These are phyloP conservation scores for Claviceps spartinae DNA, from an alignment of 2,329 filamentous ascomycete species.

Conservation along the genomic window DNA sequence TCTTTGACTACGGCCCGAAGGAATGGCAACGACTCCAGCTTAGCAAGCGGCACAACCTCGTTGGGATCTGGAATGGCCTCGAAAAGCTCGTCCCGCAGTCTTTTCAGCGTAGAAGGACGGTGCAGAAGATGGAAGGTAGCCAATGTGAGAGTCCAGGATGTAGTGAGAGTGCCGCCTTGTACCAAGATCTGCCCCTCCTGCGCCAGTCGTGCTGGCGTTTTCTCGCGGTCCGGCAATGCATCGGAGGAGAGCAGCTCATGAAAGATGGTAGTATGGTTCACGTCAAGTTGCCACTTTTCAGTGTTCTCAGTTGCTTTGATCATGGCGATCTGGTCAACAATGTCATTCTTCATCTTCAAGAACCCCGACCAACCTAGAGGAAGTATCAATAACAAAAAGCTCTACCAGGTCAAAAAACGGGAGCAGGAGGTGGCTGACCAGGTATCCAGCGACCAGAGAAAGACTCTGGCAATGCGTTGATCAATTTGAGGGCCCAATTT, in stretches of 20 bases:
- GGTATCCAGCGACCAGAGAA: constrained; percentile 22
- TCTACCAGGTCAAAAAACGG: background rate
- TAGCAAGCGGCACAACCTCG: constrained; percentile 14
- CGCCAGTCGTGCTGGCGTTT: constrained; percentile 19
- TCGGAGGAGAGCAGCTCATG: constrained; percentile 19
- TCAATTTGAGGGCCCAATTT: constrained; percentile 20
- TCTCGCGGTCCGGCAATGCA: constrained; percentile 20
- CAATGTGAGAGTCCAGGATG: constrained; percentile 22
- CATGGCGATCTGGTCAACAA: constrained; percentile 21
- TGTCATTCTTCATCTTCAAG: constrained; percentile 25
- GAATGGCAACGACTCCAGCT: constrained; percentile 26
- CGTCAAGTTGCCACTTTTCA: constrained; percentile 20
- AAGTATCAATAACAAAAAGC: constrained; percentile 8
- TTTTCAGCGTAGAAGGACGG: constrained; percentile 16
- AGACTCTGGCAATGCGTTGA: constrained; percentile 22
- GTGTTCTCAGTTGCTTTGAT: constrained; percentile 22
- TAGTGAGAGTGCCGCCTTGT: constrained; percentile 27
- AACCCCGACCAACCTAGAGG: constrained; percentile 22
- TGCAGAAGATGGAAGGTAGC: constrained; percentile 23
- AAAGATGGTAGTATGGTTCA: constrained; percentile 23
- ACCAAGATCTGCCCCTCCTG: constrained; percentile 27
- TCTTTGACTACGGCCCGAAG: constrained; percentile 38
- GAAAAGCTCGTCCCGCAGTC: constrained; percentile 23
- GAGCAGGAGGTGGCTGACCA: constrained; percentile 9
- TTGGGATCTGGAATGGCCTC: constrained; percentile 19